Evolutionary conservation across 257 asterid genomes (phyloP), one percentile per base, ranked within the genome.

Genomic region (Solanum arcanum): DNA sequence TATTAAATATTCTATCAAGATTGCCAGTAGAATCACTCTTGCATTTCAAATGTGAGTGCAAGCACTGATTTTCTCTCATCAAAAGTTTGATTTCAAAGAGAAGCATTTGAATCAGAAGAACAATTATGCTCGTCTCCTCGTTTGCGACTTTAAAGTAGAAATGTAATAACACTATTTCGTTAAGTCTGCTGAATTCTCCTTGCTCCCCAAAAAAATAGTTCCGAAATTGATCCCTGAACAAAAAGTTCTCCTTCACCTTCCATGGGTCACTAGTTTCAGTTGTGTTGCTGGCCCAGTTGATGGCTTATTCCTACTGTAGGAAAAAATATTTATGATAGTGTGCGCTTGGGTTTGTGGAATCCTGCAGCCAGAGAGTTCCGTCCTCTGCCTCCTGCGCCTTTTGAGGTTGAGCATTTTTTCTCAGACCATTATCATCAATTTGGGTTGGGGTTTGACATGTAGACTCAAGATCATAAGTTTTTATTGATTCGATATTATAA

Each of bases 321-420:
- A 62, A 5, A 0, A 23, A 5, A 4, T 2, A 2, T 9, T 9
- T 5, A 12, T 18, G 64, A 18, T 3, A 0, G 12, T 62, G 69
- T 62, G 3, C 31, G 15, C 31, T 23, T 62, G 69, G 6, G 15
- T 23, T 60, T 62, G 31, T 62, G 69, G 15, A 92, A 59, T 59
- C 68, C 27, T 20, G 5, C 27, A 27, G 8, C 68, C 25, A 59
- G 68, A 59, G 12, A 7, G 91, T 89, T 90, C 20, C 87, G 82
- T 88, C 93, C 91, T 25, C 88, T 90, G 72, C 91, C 92, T 16
- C 39, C 42, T 10, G 60, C 25, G 16, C 39, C 88, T 39, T 84
- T 87, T 47, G 56, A 5, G 18, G 14, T 14, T 47, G 56, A 47
- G 56, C 2, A 47, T 6, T 47, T 47, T 14, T 47, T 4, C 7